Evolutionary conservation across 176 grass and related monocot species (phyloP).

Genomic region (Stipa capillata): DNA sequence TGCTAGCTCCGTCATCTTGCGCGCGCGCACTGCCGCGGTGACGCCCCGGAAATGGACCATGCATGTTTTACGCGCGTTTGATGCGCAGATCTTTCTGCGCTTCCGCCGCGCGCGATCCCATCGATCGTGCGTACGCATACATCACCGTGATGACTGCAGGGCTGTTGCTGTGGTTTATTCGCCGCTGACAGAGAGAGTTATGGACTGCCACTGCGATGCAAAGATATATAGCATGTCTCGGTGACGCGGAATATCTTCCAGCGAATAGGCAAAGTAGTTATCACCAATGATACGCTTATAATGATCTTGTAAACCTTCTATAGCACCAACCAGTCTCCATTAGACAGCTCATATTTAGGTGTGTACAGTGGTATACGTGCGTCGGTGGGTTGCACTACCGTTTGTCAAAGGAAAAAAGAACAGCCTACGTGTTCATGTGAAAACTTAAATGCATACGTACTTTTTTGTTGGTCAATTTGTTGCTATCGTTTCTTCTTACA

Average conservation of each 20-base stretch:
- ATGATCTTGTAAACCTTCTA: too few species aligned
- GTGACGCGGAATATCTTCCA: too few species aligned
- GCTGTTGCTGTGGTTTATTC: too few species aligned
- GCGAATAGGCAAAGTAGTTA: too few species aligned
- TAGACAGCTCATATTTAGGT: too few species aligned
- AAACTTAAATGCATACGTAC: neutral
- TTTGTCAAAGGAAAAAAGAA: neutral
- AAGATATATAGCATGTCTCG: too few species aligned
- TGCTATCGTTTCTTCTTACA: neutral
- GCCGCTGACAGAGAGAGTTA: too few species aligned
- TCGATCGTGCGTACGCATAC: neutral
- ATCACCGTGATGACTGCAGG: neutral
- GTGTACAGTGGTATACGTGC: neutral
- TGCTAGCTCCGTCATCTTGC: neutral
- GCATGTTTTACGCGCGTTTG: neutral
- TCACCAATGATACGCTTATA: too few species aligned
- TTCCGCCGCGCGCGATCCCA: neutral
- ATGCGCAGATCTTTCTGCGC: neutral
- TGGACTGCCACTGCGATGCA: too few species aligned
- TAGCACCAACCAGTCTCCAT: too few species aligned
- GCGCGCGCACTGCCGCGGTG: neutral
- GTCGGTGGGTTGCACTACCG: neutral
- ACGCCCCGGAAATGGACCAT: conserved; percentile 5
- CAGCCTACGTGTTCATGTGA: neutral
- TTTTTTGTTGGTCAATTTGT: neutral